These are phyloP conservation scores for Penicillium sp. DNA, from an alignment of 2,329 filamentous ascomycete genomes.

Conservation along the genomic window DNA sequence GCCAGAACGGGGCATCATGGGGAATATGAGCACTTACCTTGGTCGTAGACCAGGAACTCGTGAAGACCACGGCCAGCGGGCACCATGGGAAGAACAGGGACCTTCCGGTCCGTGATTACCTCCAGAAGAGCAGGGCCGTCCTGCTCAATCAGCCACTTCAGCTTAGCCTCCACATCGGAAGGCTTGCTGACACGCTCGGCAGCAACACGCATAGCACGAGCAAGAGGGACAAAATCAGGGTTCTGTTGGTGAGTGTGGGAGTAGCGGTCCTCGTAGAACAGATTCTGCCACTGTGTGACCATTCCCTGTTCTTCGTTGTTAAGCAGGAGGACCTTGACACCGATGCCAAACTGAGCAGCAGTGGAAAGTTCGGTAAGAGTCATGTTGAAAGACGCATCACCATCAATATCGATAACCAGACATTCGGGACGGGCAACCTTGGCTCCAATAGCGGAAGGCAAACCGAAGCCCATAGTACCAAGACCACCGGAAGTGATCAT, in stretches of 20 bases:
- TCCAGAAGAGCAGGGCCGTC: constrained; percentile 93
- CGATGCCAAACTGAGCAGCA: constrained; percentile 92
- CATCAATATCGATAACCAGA: constrained; percentile 92
- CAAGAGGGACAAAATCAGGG: constrained; percentile 91
- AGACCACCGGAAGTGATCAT: constrained; percentile 97
- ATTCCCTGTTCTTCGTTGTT: constrained; percentile 99
- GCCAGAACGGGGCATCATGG: constrained; percentile 1
- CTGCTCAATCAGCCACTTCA: constrained; percentile 84
- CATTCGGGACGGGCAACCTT: constrained; percentile 81
- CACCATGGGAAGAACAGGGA: constrained; percentile 95
- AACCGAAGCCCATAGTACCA: constrained; percentile 92
- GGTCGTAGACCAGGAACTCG: constrained; percentile 88
- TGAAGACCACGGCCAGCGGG: constrained; percentile 81
- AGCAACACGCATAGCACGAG: constrained; percentile 86
- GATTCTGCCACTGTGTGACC: constrained; percentile 97
- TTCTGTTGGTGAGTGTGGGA: constrained; percentile 91
- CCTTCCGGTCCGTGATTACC: constrained; percentile 76
- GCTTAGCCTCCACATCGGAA: constrained; percentile 69
- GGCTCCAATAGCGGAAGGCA: constrained; percentile 91
- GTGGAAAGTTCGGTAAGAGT: constrained; percentile 93
- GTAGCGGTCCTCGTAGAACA: constrained; percentile 94
- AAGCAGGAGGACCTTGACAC: constrained; percentile 87
- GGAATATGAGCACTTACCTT: constrained; percentile 54
- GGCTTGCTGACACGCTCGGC: constrained; percentile 69
- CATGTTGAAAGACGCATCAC: constrained; percentile 99